Evolutionary conservation across 169 alveolate species (phyloP).

Genomic region (Plasmodium yoelii): DNA sequence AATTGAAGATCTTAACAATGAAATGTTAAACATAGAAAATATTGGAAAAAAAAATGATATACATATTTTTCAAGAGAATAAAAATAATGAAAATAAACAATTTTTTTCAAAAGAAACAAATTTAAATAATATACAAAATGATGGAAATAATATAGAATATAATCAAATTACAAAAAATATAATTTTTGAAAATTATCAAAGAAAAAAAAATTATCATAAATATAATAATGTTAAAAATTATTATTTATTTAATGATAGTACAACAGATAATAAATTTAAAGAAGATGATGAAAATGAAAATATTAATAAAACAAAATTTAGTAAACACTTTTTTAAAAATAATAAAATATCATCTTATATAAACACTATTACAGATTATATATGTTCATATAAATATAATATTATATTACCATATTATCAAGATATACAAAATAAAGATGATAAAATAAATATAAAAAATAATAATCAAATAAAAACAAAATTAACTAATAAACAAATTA

Average conservation of each 20-base stretch:
- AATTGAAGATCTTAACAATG: not conserved
- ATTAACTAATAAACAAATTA: conserved; percentile 30
- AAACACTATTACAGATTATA: not conserved
- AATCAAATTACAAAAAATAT: conserved; percentile 6
- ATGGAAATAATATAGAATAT: not conserved
- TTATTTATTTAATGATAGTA: conserved; percentile 16
- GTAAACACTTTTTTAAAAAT: conserved; percentile 1
- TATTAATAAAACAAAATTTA: not conserved
- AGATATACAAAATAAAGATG: conserved; percentile 16
- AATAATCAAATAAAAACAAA: conserved; percentile 9
- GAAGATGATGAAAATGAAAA: not conserved
- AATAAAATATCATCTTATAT: conserved; percentile 15
- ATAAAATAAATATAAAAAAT: conserved; percentile 17
- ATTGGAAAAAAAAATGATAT: too few relatives aligned
- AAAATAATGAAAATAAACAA: not conserved
- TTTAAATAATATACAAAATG: not conserved
- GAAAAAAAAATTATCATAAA: conserved; percentile 56
- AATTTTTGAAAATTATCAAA: conserved; percentile 29
- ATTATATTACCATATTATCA: conserved; percentile 43
- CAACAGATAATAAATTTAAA: not conserved
- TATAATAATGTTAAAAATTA: conserved; percentile 21
- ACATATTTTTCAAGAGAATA: too few relatives aligned
- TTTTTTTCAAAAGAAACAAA: not conserved
- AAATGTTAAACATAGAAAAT: not conserved
- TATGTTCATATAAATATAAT: conserved; percentile 49